Conservation (phyloP, 2,329 filamentous ascomycete species). For the Botrytis byssoidea region DNA sequence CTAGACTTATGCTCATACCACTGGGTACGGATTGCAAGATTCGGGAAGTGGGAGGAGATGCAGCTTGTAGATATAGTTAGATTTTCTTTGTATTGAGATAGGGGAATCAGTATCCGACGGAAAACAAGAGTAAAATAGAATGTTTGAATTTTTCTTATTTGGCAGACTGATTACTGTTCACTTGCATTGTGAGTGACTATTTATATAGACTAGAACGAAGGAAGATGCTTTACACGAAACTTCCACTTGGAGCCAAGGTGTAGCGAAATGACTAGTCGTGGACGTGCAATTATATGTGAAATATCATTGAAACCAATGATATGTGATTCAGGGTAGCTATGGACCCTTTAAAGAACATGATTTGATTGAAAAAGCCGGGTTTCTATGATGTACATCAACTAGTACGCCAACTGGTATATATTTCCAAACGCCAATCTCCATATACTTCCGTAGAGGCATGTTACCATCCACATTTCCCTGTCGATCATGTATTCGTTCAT, state of each 20-base stretch:
- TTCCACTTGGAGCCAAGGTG: not conserved
- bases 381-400: not conserved
- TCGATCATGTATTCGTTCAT: not conserved
- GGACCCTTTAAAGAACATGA: not conserved
- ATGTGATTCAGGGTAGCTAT: not conserved
- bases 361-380: not conserved
- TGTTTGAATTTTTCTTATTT: not conserved
- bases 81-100: not conserved
- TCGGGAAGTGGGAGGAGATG: not conserved
- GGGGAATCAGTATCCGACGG: not conserved
- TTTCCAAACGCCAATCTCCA: conserved; percentile 1
- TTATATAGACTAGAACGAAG: not conserved
- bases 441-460: not conserved
- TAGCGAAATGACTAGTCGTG: not conserved
- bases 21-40: not conserved
- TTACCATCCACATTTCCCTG: not conserved
- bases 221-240: not conserved
- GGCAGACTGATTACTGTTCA: not conserved
- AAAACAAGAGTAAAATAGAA: not conserved
- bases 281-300: not conserved
- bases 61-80: not conserved
- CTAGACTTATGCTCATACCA: not conserved
- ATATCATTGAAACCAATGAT: not conserved
- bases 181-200: not conserved
- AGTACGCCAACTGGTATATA: not conserved